Evolutionary conservation across 495 filamentous ascomycete species (phyloP).

Genomic region (Copromyces sp.): DNA sequence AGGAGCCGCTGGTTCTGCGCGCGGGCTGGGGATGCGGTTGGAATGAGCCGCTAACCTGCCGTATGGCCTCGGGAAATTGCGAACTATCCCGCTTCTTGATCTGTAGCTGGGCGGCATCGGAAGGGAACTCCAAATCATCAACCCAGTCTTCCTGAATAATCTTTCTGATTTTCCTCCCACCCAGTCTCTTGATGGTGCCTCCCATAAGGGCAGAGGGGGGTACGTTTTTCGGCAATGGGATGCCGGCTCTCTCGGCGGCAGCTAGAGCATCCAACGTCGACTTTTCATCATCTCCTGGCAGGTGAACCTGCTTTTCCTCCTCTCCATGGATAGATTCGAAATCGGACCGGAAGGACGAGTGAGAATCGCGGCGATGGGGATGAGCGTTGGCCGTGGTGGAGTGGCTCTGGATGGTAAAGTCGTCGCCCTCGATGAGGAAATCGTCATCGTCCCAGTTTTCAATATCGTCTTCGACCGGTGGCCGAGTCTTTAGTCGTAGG

Average conservation of each 20-base stretch:
- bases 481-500: slow-evolving; percentile 44
- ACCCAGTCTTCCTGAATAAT: slow-evolving; percentile 80
- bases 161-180: slow-evolving; percentile 68
- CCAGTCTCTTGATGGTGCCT: slow-evolving; percentile 87
- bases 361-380: slow-evolving; percentile 57
- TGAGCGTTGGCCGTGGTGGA: slow-evolving; percentile 45
- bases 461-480: slow-evolving; percentile 46
- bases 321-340: slow-evolving; percentile 64
- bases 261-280: slow-evolving; percentile 75
- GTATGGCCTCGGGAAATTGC: slow-evolving; percentile 57
- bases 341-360: slow-evolving; percentile 75
- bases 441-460: slow-evolving; percentile 90
- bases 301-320: slow-evolving; percentile 74
- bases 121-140: slow-evolving; percentile 79
- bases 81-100: slow-evolving; percentile 50
- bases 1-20: neutral
- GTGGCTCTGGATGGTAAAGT: slow-evolving; percentile 55
- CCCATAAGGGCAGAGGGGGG: slow-evolving; percentile 90
- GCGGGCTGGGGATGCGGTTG: slow-evolving; percentile 29
- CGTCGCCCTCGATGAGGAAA: slow-evolving; percentile 64
- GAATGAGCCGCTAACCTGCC: slow-evolving; percentile 47
- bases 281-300: slow-evolving; percentile 69
- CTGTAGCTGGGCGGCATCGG: slow-evolving; percentile 45
- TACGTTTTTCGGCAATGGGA: slow-evolving; percentile 81
- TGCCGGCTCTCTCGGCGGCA: slow-evolving; percentile 77